Evolutionary conservation across 2,329 filamentous ascomycete species (phyloP).

Genomic region (Neoscytalidium dimidiatum): DNA sequence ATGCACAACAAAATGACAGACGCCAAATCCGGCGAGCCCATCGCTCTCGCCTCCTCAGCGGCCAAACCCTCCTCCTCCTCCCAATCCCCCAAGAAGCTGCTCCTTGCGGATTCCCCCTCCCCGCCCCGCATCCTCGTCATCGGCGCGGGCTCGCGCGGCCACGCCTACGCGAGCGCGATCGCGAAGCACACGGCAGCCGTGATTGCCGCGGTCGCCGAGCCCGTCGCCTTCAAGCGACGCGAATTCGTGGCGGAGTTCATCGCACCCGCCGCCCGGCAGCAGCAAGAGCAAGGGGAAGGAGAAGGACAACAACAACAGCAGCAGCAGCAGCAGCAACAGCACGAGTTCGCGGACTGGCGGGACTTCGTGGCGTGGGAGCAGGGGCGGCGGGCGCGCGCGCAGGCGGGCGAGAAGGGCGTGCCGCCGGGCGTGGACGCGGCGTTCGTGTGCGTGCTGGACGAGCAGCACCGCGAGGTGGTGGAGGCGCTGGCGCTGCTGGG

Average conservation of each 20-base stretch:
- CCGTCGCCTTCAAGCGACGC: slow-evolving; percentile 72
- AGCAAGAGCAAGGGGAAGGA: slow-evolving; percentile 55
- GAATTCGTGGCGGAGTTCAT: slow-evolving; percentile 72
- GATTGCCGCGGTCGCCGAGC: slow-evolving; percentile 80
- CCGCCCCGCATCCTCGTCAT: slow-evolving; percentile 36
- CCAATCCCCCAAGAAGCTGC: slow-evolving; percentile 1
- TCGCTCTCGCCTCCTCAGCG: not conserved
- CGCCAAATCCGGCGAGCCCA: not conserved
- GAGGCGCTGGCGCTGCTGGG: slow-evolving; percentile 67
- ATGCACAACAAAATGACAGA: not conserved
- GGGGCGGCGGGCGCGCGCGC: slow-evolving; percentile 55
- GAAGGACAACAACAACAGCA: not conserved
- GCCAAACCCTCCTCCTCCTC: not conserved
- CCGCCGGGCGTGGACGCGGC: slow-evolving; percentile 53
- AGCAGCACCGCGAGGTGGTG: slow-evolving; percentile 82
- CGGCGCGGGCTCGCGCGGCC: slow-evolving; percentile 41
- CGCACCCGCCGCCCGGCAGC: slow-evolving; percentile 43
- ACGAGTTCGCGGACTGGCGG: slow-evolving; percentile 67
- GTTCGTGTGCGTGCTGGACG: slow-evolving; percentile 79
- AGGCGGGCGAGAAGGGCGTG: slow-evolving; percentile 21
- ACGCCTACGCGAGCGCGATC: slow-evolving; percentile 35
- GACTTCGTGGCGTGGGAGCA: slow-evolving; percentile 75
- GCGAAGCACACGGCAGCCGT: slow-evolving; percentile 49
- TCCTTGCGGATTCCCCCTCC: slow-evolving; percentile 7
- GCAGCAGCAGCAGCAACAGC: not conserved